Evolutionary conservation across 345 rosid genomes (phyloP), one percentile per base, ranked within the genome.

Genomic region (rapeseed (Brassica napus)): DNA sequence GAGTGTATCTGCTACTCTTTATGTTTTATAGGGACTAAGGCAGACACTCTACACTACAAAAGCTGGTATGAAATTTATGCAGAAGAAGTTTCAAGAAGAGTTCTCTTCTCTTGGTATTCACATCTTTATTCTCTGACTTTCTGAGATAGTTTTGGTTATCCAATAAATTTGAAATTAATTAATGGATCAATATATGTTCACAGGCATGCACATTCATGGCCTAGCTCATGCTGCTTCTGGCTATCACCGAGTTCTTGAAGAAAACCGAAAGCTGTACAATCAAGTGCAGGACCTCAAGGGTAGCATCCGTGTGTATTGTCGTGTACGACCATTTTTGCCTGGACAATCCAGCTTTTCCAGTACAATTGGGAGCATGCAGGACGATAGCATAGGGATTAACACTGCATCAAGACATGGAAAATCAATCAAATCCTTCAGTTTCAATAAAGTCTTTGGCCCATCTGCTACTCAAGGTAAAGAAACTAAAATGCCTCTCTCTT

Each of bases 211-310:
- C 71, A 73, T 95, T 75, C 96, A 90, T 65, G 90, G 98, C 49
- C 88, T 95, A 73, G 92, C 97, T 72, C 89, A 89, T 86, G 99
- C 99, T 80, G 98, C 97, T 74, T 91, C 96, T 37, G 93, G 99
- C 69, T 94, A 94, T 80, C 97, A 92, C 70, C 86, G 87, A 77
- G 97, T 94, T 81, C 88, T 92, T 66, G 97, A 93, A 74, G 99
- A 94, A 81, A 94, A 94, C 80, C 94, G 99, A 57, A 94, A 88
- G 82, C 90, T 94, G 15, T 94, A 94, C 83, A 94, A 93, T 82
- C 94, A 89, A 75, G 98, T 94, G 75, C 97, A 92, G 81, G 99
- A 94, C 74, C 99, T 94, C 68, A 94, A 91, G 83, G 99, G 99
- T 82, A 94, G 93, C 75, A 94, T 94, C 73, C 89, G 99, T 39